A percentile compares a stretch with the other conserved stretches of the same genome.
phyloP scores from a whole-genome alignment of 805 yeast species.

The Yamadazyma nakazawae region DNA sequence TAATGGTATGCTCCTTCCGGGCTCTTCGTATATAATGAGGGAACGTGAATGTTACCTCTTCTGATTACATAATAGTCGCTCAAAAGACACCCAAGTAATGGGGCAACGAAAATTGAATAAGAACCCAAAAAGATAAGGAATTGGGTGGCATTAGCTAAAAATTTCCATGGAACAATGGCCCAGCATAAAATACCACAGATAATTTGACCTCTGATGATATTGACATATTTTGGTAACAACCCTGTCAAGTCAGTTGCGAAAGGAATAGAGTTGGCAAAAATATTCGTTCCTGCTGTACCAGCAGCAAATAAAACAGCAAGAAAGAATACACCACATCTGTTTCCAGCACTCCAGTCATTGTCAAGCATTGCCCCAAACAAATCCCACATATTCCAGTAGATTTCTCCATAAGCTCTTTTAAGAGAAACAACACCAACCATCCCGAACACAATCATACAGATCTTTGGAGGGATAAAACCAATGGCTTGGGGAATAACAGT shows the following conservation, averaged over 20 bases:
- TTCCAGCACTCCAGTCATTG: constrained; percentile 23
- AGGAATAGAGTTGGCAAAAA: constrained; percentile 22
- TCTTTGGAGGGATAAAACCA: constrained; percentile 15
- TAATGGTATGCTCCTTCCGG: constrained; percentile 11
- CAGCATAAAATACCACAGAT: constrained; percentile 12
- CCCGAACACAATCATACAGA: constrained; percentile 12
- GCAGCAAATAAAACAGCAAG: constrained; percentile 13
- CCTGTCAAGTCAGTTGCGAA: constrained; percentile 24
- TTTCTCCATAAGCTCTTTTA: constrained; percentile 15
- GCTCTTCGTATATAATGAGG: constrained; percentile 12
- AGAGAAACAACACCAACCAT: constrained; percentile 12
- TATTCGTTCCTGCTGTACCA: constrained; percentile 27
- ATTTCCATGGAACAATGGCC: constrained; percentile 17
- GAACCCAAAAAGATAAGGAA: constrained; percentile 14
- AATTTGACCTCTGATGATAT: constrained; percentile 18
- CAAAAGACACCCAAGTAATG: constrained; percentile 12
- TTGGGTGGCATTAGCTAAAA: constrained; percentile 12
- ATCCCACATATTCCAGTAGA: constrained; percentile 28
- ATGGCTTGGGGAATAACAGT: constrained; percentile 13
- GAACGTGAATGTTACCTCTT: constrained; percentile 16
- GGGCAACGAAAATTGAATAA: constrained; percentile 15
- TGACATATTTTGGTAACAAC: constrained; percentile 23
- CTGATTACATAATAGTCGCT: constrained; percentile 12
- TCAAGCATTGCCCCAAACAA: constrained; percentile 22
- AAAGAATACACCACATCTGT: constrained; percentile 21